These are phyloP conservation scores for Atkinsonella hypoxylon DNA, from an alignment of 2,329 filamentous ascomycete genomes.

Conservation along the genomic window DNA sequence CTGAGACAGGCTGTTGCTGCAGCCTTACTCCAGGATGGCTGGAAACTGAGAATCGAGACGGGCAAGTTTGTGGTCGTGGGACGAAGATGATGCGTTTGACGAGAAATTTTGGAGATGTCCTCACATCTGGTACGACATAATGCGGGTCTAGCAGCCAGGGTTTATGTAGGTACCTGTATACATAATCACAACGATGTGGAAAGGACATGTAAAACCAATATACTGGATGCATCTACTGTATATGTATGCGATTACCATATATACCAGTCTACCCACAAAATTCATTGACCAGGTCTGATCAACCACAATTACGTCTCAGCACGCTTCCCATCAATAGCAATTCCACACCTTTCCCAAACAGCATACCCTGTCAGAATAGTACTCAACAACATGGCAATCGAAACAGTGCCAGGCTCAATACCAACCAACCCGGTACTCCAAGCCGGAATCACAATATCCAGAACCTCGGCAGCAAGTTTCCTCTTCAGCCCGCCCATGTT, in stretches of 20 bases:
- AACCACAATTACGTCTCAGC: background rate
- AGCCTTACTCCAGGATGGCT: slow-evolving; percentile 65
- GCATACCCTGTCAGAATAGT: slow-evolving; percentile 48
- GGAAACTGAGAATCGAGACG: slow-evolving; percentile 63
- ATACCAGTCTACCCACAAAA: background rate
- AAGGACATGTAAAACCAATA: background rate
- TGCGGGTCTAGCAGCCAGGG: too few species aligned
- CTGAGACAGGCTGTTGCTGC: slow-evolving; percentile 71
- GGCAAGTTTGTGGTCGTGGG: slow-evolving; percentile 64
- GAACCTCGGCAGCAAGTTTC: slow-evolving; percentile 40
- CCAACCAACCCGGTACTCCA: slow-evolving; percentile 48
- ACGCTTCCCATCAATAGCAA: slow-evolving; percentile 11
- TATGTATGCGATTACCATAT: background rate
- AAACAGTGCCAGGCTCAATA: slow-evolving; percentile 38
- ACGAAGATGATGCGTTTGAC: slow-evolving; percentile 17
- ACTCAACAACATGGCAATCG: slow-evolving; percentile 46
- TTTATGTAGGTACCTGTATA: too few species aligned
- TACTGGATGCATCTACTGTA: background rate
- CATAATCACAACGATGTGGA: too few species aligned
- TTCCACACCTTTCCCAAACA: slow-evolving; percentile 44
- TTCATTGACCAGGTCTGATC: background rate
- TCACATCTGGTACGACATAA: too few species aligned
- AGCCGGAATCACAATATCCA: slow-evolving; percentile 53
- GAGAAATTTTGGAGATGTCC: background rate
- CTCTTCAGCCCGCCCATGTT: slow-evolving; percentile 28